Conservation (phyloP, 2,329 filamentous ascomycete genomes). For the Ophiostoma montium region DNA sequence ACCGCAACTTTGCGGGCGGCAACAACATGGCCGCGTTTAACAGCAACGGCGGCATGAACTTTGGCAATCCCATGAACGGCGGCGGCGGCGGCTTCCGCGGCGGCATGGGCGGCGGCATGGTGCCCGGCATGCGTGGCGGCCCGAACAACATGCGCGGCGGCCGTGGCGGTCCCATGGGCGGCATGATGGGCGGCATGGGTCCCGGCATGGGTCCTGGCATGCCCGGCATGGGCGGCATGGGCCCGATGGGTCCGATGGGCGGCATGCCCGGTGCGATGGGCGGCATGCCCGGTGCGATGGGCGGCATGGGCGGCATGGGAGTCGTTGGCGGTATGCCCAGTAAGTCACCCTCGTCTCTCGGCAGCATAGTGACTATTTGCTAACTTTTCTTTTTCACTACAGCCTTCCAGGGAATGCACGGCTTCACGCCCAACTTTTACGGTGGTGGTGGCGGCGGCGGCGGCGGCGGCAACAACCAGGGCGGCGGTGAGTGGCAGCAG, state of each 20-base stretch:
- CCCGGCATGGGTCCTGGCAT: slow-evolving; percentile 16
- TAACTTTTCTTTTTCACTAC: neutral
- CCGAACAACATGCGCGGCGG: slow-evolving; percentile 20
- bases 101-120: slow-evolving; percentile 31
- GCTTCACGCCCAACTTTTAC: slow-evolving; percentile 66
- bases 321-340: slow-evolving; percentile 40
- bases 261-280: slow-evolving; percentile 20
- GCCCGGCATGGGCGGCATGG: slow-evolving; percentile 24
- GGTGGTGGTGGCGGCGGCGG: slow-evolving; percentile 28
- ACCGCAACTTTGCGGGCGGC: slow-evolving; percentile 16
- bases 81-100: slow-evolving; percentile 33
- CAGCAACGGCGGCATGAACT: slow-evolving; percentile 30
- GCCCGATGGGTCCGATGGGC: slow-evolving; percentile 22
- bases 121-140: slow-evolving; percentile 36
- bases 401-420: slow-evolving; percentile 56
- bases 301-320: slow-evolving; percentile 25
- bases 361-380: neutral
- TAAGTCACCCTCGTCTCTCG: slow-evolving; percentile 22
- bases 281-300: slow-evolving; percentile 19
- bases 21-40: slow-evolving; percentile 26
- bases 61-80: slow-evolving; percentile 19
- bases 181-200: slow-evolving; percentile 32
- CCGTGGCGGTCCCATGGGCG: slow-evolving; percentile 21
- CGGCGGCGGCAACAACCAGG: slow-evolving; percentile 21
- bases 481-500: slow-evolving; percentile 52